Percentiles rank a stretch among this genome's conserved stretches.
Evolutionary conservation across 2,329 filamentous ascomycete genomes (phyloP).

Genomic region (Claviceps spartinae): DNA sequence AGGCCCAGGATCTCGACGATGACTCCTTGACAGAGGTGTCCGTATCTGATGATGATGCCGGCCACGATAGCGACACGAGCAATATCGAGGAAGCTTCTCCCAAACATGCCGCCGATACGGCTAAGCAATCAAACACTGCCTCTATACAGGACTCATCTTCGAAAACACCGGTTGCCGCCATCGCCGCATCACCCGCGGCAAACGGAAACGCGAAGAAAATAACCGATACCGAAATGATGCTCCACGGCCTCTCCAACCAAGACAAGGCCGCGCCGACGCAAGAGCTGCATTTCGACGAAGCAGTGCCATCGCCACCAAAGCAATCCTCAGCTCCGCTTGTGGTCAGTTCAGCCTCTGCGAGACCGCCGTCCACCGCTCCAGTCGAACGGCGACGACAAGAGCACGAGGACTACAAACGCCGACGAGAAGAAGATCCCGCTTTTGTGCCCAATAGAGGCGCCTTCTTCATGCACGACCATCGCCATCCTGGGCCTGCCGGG

Average conservation of each 20-base stretch:
- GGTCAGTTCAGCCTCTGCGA: slow-evolving; percentile 37
- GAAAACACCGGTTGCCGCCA: slow-evolving; percentile 25
- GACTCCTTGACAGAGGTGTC: slow-evolving; percentile 55
- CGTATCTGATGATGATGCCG: slow-evolving; percentile 46
- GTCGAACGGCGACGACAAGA: slow-evolving; percentile 66
- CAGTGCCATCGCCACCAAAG: slow-evolving; percentile 24
- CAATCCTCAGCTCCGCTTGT: slow-evolving; percentile 35
- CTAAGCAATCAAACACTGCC: slow-evolving; percentile 29
- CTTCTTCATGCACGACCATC: slow-evolving; percentile 95
- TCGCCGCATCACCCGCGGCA: slow-evolving; percentile 18
- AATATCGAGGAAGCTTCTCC: slow-evolving; percentile 45
- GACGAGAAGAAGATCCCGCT: slow-evolving; percentile 75
- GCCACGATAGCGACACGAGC: slow-evolving; percentile 50
- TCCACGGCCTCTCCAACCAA: slow-evolving; percentile 37
- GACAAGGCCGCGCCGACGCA: slow-evolving; percentile 27
- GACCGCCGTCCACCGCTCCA: slow-evolving; percentile 39
- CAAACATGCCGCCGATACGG: slow-evolving; percentile 27
- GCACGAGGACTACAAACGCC: slow-evolving; percentile 81
- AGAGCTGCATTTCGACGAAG: slow-evolving; percentile 35
- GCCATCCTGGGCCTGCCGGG: slow-evolving; percentile 60
- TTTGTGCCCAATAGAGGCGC: slow-evolving; percentile 89
- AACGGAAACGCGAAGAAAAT: slow-evolving; percentile 21
- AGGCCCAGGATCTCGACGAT: slow-evolving; percentile 45
- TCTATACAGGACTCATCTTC: slow-evolving; percentile 17
- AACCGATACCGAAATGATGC: slow-evolving; percentile 45